A percentile compares a stretch with the other conserved stretches of the same genome.
Conservation (phyloP, 1,284 basidiomycete genomes). For the Sporisorium reilianum region DNA sequence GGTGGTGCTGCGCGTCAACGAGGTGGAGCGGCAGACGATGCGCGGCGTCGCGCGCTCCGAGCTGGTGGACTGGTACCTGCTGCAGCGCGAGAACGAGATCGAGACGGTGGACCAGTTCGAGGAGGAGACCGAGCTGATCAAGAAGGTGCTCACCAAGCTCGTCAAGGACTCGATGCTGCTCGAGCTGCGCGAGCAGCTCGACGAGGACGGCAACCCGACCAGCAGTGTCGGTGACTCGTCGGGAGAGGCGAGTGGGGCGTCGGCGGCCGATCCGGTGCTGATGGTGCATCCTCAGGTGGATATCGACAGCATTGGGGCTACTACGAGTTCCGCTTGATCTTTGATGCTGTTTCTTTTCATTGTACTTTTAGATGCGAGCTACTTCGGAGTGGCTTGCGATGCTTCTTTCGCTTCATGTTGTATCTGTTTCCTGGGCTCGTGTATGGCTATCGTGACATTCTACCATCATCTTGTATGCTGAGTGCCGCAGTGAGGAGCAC, state of each 20-base stretch:
- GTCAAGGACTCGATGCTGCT: conserved; percentile 77
- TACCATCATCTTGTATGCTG: not conserved
- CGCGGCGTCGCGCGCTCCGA: conserved; percentile 81
- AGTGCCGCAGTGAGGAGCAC: not conserved
- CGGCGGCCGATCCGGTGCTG: conserved; percentile 40
- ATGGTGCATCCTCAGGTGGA: conserved; percentile 65
- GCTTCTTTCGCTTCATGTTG: not conserved
- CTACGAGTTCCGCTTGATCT: conserved; percentile 14
- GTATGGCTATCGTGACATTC: not conserved
- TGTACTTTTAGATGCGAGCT: conserved; percentile 15
- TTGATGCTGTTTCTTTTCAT: not conserved
- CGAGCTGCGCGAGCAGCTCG: conserved; percentile 56
- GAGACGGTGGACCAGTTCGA: conserved; percentile 89
- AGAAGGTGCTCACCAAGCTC: conserved; percentile 87
- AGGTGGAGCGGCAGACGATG: conserved; percentile 81
- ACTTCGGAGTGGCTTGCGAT: not conserved
- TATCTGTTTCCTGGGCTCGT: not conserved
- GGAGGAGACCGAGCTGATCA: conserved; percentile 88
- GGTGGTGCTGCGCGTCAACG: conserved; percentile 84
- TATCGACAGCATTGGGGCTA: conserved; percentile 55
- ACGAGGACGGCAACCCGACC: conserved; percentile 46
- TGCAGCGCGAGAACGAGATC: conserved; percentile 82
- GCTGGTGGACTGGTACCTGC: conserved; percentile 95
- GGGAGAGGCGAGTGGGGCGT: conserved; percentile 17
- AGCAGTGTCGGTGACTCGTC: conserved; percentile 30